These are phyloP conservation scores for Debaryomyces singareniensis DNA, from an alignment of 1,139 yeast species.

Conservation along the genomic window DNA sequence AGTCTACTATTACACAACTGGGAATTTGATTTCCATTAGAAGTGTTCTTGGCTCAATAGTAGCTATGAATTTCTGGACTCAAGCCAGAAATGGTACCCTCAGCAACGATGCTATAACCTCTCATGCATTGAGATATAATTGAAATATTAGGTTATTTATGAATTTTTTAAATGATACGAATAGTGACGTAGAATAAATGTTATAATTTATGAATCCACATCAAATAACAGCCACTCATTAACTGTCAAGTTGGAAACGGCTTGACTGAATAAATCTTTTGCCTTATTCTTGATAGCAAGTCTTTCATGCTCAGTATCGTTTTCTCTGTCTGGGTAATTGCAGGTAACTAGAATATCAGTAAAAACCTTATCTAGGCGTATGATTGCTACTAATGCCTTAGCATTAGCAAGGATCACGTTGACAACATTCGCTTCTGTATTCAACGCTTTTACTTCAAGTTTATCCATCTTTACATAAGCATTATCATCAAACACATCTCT, in stretches of 20 bases:
- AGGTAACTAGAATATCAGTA: conserved; percentile 60
- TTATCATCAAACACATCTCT: conserved; percentile 28
- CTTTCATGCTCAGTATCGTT: neutral
- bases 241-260: neutral
- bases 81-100: neutral
- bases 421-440: neutral
- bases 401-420: neutral
- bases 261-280: neutral
- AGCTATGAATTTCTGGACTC: conserved; percentile 1
- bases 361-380: conserved; percentile 42
- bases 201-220: too few species aligned
- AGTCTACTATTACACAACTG: conserved; percentile 16
- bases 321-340: conserved; percentile 49
- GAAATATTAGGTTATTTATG: too few species aligned
- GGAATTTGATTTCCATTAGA: conserved; percentile 9
- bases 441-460: neutral
- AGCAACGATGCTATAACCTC: too few species aligned
- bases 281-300: neutral
- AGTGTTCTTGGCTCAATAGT: conserved; percentile 1
- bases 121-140: too few species aligned
- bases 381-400: conserved; percentile 39
- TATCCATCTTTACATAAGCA: conserved; percentile 9
- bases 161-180: too few species aligned
- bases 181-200: too few species aligned
- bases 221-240: neutral